Percentiles rank a stretch among this genome's conserved stretches.
Evolutionary conservation across 805 yeast species (phyloP).

Genomic region (Saccharomycopsis fibuligera): DNA sequence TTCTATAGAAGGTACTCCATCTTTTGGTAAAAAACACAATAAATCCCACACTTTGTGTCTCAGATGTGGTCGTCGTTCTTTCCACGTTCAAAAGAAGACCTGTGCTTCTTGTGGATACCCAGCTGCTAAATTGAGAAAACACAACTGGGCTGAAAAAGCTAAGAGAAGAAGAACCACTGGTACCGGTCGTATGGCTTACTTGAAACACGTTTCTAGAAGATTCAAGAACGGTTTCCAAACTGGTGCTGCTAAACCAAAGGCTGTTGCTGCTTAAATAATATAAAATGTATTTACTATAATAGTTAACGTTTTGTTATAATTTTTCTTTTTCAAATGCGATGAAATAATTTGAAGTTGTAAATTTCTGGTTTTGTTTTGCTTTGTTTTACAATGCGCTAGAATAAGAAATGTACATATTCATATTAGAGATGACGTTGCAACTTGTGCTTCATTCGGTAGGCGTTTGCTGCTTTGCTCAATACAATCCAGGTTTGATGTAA

Average conservation of each 20-base stretch:
- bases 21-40: slow-evolving; percentile 99
- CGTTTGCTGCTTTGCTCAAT: too few relatives aligned
- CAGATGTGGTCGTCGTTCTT: slow-evolving; percentile 98
- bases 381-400: too few relatives aligned
- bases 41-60: slow-evolving; percentile 98
- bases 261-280: slow-evolving; percentile 39
- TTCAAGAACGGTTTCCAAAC: slow-evolving; percentile 99
- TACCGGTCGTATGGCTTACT: slow-evolving; percentile 98
- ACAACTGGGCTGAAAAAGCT: slow-evolving; percentile 99
- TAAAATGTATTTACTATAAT: too few relatives aligned
- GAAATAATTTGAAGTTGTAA: too few relatives aligned
- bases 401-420: too few relatives aligned
- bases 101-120: slow-evolving; percentile 99
- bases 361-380: too few relatives aligned
- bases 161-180: slow-evolving; percentile 99
- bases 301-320: too few relatives aligned
- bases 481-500: too few relatives aligned
- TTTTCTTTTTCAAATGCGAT: too few relatives aligned
- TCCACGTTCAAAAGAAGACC: slow-evolving; percentile 99
- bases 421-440: too few relatives aligned
- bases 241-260: slow-evolving; percentile 63
- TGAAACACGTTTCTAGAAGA: slow-evolving; percentile 95
- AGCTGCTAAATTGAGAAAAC: slow-evolving; percentile 96
- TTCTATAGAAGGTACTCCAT: slow-evolving; percentile 93
- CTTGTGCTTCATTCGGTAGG: too few relatives aligned